Evolutionary conservation across 441 rosid genomes (phyloP).

Genomic region (Jatropha multifida): DNA sequence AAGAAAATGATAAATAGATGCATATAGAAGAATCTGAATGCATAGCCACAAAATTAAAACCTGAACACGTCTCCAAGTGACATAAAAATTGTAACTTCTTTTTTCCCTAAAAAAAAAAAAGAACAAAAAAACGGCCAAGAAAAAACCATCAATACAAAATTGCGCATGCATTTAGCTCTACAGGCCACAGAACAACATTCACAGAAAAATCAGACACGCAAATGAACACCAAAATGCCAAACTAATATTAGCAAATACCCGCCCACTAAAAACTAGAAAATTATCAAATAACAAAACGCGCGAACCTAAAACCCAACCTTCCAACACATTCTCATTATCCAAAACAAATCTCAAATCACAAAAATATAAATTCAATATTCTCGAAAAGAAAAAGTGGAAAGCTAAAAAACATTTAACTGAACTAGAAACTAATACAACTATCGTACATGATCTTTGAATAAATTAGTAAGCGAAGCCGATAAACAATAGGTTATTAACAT

Average conservation of each 20-base stretch:
- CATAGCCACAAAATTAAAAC: background rate
- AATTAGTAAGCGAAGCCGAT: background rate
- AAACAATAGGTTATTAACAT: background rate
- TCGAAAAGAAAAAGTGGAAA: background rate
- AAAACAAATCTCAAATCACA: background rate
- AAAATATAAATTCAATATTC: background rate
- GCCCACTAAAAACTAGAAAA: background rate
- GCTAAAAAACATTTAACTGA: background rate
- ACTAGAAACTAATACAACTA: background rate
- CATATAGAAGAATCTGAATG: background rate
- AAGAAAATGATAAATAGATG: too few relatives aligned
- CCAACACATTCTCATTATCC: background rate
- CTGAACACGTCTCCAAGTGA: background rate
- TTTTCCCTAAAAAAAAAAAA: background rate
- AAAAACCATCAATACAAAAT: background rate
- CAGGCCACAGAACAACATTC: too few relatives aligned
- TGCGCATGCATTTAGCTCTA: background rate
- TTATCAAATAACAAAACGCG: background rate
- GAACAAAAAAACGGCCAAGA: background rate
- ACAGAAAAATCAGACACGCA: background rate
- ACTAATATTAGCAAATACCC: background rate
- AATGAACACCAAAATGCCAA: background rate
- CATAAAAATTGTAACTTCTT: background rate
- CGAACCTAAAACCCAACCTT: background rate
- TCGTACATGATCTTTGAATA: background rate